Evolutionary conservation across 495 filamentous ascomycete species (phyloP), one percentile per base, ranked within the genome.

Genomic region (Hypoxylon lienhwacheense): DNA sequence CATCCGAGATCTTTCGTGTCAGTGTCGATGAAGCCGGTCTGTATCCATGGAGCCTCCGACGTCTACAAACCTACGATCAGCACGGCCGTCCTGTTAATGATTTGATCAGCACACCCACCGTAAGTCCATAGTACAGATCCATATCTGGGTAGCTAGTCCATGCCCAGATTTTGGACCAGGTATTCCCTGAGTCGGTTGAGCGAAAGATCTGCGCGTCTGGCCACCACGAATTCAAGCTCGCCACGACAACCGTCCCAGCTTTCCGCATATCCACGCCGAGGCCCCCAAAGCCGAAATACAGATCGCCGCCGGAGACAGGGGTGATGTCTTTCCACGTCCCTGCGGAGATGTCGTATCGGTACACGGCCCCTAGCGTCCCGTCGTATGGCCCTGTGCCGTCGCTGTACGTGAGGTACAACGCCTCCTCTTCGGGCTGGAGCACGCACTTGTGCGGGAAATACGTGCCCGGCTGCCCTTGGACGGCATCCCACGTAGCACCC

Each of bases 221-320:
- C 72, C 74, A 84, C 79, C 80, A 83, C 32, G 73, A 75, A 48
- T 83, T 84, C 57, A 83, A 63, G 19, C 71, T 71, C 0, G 79
- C 79, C 1, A 81, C 79, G 26, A 84, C 73, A 10, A 84, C 50
- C 1, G 78, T 81, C 5, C 79, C 79, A 7, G 81, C 77, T 16
- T 74, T 77, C 54, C 75, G 72, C 49, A 78, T 64, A 61, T 83
- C 81, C 5, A 83, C 64, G 12, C 74, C 73, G 7, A 83, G 64
- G 8, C 81, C 81, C 17, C 81, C 81, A 44, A 79, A 84, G 4
- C 81, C 81, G 37, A 72, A 81, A 48, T 69, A 68, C 10, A 73
- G 61, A 39, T 74, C 71, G 4, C 52, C 48, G 20, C 70, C 73
- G 1, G 68, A 66, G 0, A 72, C 72, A 1, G 81, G 81, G 2